Base-by-base conservation (phyloP, 306 rosid genomes). In the Clitoria ternatea region DNA sequence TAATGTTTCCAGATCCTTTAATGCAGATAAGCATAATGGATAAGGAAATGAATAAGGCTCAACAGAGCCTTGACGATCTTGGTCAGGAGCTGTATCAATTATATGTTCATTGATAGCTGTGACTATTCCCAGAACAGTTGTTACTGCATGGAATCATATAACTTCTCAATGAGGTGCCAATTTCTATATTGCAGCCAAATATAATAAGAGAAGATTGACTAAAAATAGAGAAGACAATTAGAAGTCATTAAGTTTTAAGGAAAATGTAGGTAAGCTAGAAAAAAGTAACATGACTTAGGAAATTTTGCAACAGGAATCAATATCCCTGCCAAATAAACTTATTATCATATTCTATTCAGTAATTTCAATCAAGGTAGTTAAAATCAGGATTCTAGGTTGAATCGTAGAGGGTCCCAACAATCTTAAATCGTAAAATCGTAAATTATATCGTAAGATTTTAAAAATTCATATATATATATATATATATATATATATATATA, bases 101-200 rank as follows among this genome's bases (percentile, higher is more conserved):
- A 94, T 87, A 73, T 94, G 96, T 61, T 85, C 96, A 50, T 91
- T 94, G 90, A 91, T 20, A 78, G 97, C 96, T 12, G 96, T 91
- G 84, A 91, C 61, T 45, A 94, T 82, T 52, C 99, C 99, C 71
- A 91, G 81, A 72, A 85, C 2, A 55, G 96, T 83, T 24, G 96
- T 84, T 69, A 89, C 99, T 95, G 91, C 91, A 81, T 57, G 74
- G 45, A 69, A 83, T 74, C 73, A 56, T 33, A 49, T 61, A 73
- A 49, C 8, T 60, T 27, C 33, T 71, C 27, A 49, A 56, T 70
- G 53, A 80, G 52, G 22, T 36, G 67, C 36, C 42, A 45, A 55
- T 29, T 42, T 36, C 24, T 64, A 55, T 8, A 55, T 14, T 18
- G 1, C 43, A 59, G 71, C 18, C 63, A 61, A 36, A 49, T 23